Base-by-base conservation (phyloP, 371 early-diverging fungal genomes). In the Dinochytrium kinnereticum region DNA sequence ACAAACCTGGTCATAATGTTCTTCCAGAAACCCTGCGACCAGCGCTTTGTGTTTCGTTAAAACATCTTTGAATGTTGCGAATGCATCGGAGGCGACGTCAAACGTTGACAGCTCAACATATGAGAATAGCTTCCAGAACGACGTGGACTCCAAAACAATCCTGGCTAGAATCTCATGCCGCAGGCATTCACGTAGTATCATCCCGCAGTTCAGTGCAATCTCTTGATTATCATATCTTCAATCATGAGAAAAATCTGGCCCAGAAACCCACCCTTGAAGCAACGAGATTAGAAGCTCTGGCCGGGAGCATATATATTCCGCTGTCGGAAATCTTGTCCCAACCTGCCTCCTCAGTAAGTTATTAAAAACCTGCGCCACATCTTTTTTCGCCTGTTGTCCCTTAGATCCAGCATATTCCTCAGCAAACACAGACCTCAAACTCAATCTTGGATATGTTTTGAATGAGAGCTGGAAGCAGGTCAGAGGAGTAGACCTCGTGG, bases 41-140 rank as follows among this genome's bases (percentile, higher is more conserved):
- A 96, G 82, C 24, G 88, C 82, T 80, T 97, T 98, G 84, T 97
- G 97, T 74, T 92, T 91, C 51, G 97, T 96, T 75, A 98, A 81
- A n/a, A 95, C 87, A 79, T 98, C 98, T 90, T 96, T 96, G 84
- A 98, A 98, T 33, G 96, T 97, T 31, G 95, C 96, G 83, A 98
- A 98, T 0, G 99, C 98, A 81, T 98, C 99, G 33, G 94, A 94
- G 10, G 98, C 96, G 59, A 97, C 93, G 85, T 98, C 99, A 88
- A 98, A 98, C 0, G 96, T 98, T 70, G 93, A 90, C 80, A 93
- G 89, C 82, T 98, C 97, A 19, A 97, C 97, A 80, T 96, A 98
- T 21, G 87, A 87, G 76, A 98, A 97, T 69, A 98, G 96, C 73
- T 90, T 87, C 87, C 95, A 95, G 75, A 98, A 97, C 68, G 91